Conservation (phyloP, 345 rosid genomes). For the Lenwebbia sp. region DNA sequence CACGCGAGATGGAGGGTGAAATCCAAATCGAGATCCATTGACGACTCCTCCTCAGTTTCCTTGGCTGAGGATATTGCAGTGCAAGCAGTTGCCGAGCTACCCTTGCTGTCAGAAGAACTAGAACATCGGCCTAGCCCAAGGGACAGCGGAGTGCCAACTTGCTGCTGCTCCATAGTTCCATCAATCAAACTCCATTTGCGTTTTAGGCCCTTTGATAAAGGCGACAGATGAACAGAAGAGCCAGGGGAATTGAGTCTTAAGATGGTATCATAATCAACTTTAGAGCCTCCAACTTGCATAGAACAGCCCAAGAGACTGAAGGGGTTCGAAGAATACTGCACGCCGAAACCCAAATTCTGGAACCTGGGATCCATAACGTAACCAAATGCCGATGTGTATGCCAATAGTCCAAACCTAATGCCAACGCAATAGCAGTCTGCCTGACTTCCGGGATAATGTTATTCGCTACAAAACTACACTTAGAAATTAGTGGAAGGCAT, state of each 20-base stretch:
- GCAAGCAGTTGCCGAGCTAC: conserved; percentile 73
- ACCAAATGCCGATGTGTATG: background rate
- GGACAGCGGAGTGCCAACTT: conserved; percentile 53
- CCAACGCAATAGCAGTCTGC: conserved; percentile 21
- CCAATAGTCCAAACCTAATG: conserved; percentile 28
- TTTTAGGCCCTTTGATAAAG: conserved; percentile 45
- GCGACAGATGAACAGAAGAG: conserved; percentile 22
- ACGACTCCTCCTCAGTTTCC: conserved; percentile 77
- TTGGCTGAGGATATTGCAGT: conserved; percentile 64
- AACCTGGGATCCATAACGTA: conserved; percentile 45
- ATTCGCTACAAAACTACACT: conserved; percentile 50
- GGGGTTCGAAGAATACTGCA: conserved; percentile 34
- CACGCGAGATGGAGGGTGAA: conserved; percentile 78
- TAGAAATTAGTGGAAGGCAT: conserved; percentile 27
- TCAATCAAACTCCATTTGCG: conserved; percentile 56
- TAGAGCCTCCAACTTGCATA: conserved; percentile 31
- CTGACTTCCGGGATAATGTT: conserved; percentile 59
- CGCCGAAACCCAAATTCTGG: conserved; percentile 34
- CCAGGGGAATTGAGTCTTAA: conserved; percentile 69
- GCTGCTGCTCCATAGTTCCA: conserved; percentile 25
- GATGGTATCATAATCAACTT: conserved; percentile 43
- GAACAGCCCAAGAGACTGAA: conserved; percentile 43
- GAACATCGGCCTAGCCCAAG: conserved; percentile 69
- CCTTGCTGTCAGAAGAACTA: conserved; percentile 92
- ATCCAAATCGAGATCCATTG: conserved; percentile 76